phyloP scores from a whole-genome alignment of 139 green algal genomes.

The Limnomonas spitsbergensis region DNA sequence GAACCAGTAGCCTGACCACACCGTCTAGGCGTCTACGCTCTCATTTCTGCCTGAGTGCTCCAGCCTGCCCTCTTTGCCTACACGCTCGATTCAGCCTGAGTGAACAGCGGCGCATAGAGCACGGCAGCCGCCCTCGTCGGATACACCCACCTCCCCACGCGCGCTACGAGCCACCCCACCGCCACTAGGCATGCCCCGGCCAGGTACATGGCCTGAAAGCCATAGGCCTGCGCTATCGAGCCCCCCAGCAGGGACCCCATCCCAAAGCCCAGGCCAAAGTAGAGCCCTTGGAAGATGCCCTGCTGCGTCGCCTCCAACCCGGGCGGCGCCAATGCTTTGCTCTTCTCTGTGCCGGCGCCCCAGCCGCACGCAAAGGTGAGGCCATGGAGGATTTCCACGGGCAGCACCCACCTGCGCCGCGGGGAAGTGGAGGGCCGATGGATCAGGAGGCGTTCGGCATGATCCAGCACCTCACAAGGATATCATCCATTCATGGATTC shows the following conservation, averaged over 20 bases:
- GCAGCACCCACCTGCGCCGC: constrained; percentile 43
- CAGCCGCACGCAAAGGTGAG: constrained; percentile 53
- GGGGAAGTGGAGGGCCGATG: too few species aligned
- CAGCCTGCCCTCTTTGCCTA: too few species aligned
- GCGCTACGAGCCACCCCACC: constrained; percentile 16
- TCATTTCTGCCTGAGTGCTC: too few species aligned
- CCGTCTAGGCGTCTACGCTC: too few species aligned
- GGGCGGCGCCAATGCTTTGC: constrained; percentile 35
- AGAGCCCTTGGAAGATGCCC: constrained; percentile 31
- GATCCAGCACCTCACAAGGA: too few species aligned
- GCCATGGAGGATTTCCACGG: constrained; percentile 50
- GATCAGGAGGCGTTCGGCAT: too few species aligned
- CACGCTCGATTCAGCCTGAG: too few species aligned
- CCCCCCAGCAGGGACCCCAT: constrained; percentile 37
- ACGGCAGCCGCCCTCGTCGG: too few species aligned
- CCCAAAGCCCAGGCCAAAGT: constrained; percentile 42
- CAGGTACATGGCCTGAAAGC: constrained; percentile 42
- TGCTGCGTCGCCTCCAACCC: constrained; percentile 35
- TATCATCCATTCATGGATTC: too few species aligned
- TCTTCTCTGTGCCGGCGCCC: constrained; percentile 42
- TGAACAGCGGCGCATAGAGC: too few species aligned
- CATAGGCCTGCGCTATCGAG: constrained; percentile 18
- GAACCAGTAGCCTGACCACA: too few species aligned
- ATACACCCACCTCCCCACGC: neutral
- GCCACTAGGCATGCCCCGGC: constrained; percentile 11